A percentile compares a stretch with the other conserved stretches of the same genome.
These are phyloP conservation scores for Apostasia shenzhenica DNA, from an alignment of 106 monocot species.

Conservation along the genomic window DNA sequence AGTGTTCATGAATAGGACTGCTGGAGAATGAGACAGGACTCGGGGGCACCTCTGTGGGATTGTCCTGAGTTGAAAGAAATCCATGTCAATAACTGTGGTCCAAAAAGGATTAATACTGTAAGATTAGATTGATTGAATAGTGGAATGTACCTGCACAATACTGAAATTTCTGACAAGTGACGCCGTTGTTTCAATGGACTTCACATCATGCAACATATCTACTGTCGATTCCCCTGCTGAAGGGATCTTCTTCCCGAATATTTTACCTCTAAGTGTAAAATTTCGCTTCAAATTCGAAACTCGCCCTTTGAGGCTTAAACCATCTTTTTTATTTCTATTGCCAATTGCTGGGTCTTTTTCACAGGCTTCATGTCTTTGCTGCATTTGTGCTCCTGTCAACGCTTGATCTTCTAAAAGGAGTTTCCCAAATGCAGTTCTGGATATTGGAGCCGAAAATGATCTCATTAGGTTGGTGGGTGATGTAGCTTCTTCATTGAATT, in stretches of 20 bases:
- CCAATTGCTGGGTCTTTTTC: slow-evolving; percentile 18
- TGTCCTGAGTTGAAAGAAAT: slow-evolving; percentile 58
- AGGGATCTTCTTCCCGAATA: slow-evolving; percentile 58
- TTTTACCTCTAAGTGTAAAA: slow-evolving; percentile 45
- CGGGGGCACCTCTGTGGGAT: slow-evolving; percentile 88
- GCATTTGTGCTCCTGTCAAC: slow-evolving; percentile 14
- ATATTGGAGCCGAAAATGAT: slow-evolving; percentile 68
- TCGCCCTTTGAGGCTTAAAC: slow-evolving; percentile 47
- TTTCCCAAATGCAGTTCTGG: slow-evolving; percentile 65
- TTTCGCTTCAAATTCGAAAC: slow-evolving; percentile 57
- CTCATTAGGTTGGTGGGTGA: slow-evolving; percentile 64
- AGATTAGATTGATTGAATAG: not conserved
- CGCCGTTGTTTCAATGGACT: slow-evolving; percentile 16
- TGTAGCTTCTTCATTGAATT: slow-evolving; percentile 6
- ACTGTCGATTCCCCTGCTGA: slow-evolving; percentile 12
- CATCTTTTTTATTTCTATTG: slow-evolving; percentile 50
- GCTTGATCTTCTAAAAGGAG: slow-evolving; percentile 47
- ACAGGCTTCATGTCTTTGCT: slow-evolving; percentile 38
- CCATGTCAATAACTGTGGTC: not conserved
- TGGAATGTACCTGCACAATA: slow-evolving; percentile 20
- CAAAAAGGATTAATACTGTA: not conserved
- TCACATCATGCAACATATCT: slow-evolving; percentile 22
- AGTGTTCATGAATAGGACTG: slow-evolving; percentile 51
- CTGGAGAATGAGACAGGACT: slow-evolving; percentile 79
- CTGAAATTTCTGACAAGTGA: slow-evolving; percentile 32